Conservation (phyloP, 768 basidiomycete genomes). For the Mycena polygramma region DNA sequence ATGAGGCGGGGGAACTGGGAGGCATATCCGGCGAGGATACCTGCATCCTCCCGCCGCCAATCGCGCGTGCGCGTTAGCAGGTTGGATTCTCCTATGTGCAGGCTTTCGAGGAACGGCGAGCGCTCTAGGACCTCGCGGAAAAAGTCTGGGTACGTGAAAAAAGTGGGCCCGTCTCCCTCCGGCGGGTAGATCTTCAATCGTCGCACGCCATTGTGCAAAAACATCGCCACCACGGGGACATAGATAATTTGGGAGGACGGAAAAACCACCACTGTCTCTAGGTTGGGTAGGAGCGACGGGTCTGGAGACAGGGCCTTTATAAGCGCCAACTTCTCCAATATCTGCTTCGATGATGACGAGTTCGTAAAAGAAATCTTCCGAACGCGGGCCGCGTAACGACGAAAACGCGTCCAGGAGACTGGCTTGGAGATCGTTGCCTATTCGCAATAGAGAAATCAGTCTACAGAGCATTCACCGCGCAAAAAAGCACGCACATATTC, state of each 20-base stretch:
- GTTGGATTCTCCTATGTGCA: background rate
- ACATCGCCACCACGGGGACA: conserved; percentile 8
- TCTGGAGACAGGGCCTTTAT: conserved; percentile 13
- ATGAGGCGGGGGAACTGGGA: conserved; percentile 1
- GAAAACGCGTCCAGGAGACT: conserved; percentile 11
- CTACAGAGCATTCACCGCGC: background rate
- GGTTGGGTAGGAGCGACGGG: conserved; percentile 14
- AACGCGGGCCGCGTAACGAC: background rate
- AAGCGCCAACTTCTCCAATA: conserved; percentile 6
- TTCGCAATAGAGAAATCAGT: background rate
- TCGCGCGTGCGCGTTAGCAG: background rate
- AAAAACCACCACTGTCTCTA: background rate
- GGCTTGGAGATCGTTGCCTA: conserved; percentile 19
- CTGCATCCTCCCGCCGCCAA: conserved; percentile 1
- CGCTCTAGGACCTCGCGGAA: conserved; percentile 11
- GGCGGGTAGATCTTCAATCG: background rate
- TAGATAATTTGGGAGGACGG: conserved; percentile 1
- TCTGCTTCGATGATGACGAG: background rate
- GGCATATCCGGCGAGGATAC: conserved; percentile 1
- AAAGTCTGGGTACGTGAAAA: conserved; percentile 15
- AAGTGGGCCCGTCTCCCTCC: conserved; percentile 9
- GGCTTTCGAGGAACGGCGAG: conserved; percentile 4
- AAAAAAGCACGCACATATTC: background rate
- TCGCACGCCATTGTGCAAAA: conserved; percentile 15
- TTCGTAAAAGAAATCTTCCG: background rate